Evolutionary conservation across 2,329 filamentous ascomycete species (phyloP), one percentile per base, ranked within the genome.

Genomic region (Sphaceloma murrayae): DNA sequence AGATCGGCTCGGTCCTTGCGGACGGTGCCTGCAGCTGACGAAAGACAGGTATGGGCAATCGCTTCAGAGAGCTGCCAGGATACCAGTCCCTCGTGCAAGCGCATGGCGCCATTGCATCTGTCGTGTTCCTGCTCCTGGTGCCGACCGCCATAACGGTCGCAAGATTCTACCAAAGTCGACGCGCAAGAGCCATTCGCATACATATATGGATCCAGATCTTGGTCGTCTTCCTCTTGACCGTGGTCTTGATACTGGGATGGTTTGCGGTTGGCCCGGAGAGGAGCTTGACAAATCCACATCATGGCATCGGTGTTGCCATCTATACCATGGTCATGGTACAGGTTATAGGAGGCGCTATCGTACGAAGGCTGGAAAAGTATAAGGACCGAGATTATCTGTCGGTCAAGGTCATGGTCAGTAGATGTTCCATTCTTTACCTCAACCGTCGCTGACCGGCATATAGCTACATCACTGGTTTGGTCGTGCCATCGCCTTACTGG

Each of bases 401-500:
- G 7, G 57, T 79, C 33, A 78, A 71, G 52, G 59, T 76, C 26
- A 73, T 77, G 64, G 71, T 76, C 62, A 54, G 68, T 60, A 17
- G 30, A 13, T 39, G 8, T 22, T 16, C 16, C 19, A 11, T 26
- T 7, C 17, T 18, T 21, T 8, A 17, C 18, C 24, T 13, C 8
- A n/a, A n/a, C n/a, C n/a, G n/a, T n/a, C 24, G 13, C 22, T 48
- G 6, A 40, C 16, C 27, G 3, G 52, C 30, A 51, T 57, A 14
- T 56, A 59, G 72, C 62, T 96, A 31, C 91, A 98, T 65, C 83
- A 88, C 58, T 95, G 91, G 86, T 66, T 84, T 13, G 91, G 91
- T 13, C 73, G 88, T 46, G 67, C 75, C 1, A 77, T 89, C 54
- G 82, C 84, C 2, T 64, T 96, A 13, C 69, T 98, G 3, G 91